phyloP scores from a whole-genome alignment of 768 basidiomycete species.

The Agrocybe chaxingu region DNA sequence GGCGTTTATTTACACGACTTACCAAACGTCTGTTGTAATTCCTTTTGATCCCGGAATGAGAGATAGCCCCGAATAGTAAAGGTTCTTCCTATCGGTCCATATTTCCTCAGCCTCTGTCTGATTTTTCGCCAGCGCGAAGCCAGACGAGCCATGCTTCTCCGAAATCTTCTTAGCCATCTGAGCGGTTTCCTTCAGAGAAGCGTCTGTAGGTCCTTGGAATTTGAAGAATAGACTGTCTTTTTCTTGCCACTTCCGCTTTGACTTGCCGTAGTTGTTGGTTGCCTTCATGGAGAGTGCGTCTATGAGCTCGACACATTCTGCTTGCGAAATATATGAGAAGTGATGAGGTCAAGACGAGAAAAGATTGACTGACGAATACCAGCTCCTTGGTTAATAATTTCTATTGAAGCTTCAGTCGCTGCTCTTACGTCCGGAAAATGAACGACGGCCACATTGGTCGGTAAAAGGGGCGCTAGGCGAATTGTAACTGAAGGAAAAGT shows the following conservation, averaged over 20 bases:
- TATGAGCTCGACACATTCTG: constrained; percentile 81
- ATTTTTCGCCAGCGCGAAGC: constrained; percentile 61
- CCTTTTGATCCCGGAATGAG: constrained; percentile 53
- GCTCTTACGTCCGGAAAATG: constrained; percentile 73
- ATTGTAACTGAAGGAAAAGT: constrained; percentile 58
- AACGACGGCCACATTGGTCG: constrained; percentile 77
- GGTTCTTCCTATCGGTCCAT: constrained; percentile 77
- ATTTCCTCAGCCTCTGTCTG: constrained; percentile 65
- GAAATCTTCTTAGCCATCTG: constrained; percentile 52
- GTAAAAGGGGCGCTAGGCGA: constrained; percentile 73
- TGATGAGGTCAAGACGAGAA: neutral
- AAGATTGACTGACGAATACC: constrained; percentile 58
- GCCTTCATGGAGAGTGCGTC: constrained; percentile 69
- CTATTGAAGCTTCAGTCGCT: constrained; percentile 71
- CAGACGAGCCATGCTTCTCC: constrained; percentile 62
- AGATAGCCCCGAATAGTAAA: constrained; percentile 54
- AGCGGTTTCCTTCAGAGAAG: constrained; percentile 57
- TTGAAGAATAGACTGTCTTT: constrained; percentile 83
- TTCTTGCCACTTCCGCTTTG: constrained; percentile 52
- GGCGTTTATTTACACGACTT: too few species aligned
- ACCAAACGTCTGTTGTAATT: constrained; percentile 72
- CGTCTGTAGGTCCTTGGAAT: constrained; percentile 66
- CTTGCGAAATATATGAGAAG: neutral
- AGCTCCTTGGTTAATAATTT: constrained; percentile 67
- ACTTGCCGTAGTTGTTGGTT: constrained; percentile 51